Conservation (phyloP, 2,329 filamentous ascomycete species). For the Fusarium agapanthi region DNA sequence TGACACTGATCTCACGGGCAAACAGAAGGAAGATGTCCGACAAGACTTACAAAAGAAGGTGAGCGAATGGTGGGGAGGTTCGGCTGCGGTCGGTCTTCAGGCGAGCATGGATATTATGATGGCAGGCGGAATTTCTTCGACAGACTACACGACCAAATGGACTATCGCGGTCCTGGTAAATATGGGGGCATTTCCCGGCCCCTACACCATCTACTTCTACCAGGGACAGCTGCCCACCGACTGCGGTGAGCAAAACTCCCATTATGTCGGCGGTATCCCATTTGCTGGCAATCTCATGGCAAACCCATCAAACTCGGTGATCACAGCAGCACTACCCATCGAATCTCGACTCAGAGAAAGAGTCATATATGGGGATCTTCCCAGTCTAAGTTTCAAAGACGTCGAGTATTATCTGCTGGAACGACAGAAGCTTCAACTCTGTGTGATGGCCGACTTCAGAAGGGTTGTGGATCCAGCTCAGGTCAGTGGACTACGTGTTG, state of each 20-base stretch:
- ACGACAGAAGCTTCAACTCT: slow-evolving; percentile 46
- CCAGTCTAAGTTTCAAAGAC: neutral
- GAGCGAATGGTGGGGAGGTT: slow-evolving; percentile 57
- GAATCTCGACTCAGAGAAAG: neutral
- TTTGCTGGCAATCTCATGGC: neutral
- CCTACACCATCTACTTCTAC: neutral
- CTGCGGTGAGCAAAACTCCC: neutral
- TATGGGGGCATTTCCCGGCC: neutral
- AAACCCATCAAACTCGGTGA: neutral
- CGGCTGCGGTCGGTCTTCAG: slow-evolving; percentile 42
- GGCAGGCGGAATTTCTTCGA: slow-evolving; percentile 31
- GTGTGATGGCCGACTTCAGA: slow-evolving; percentile 42
- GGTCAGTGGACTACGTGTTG: slow-evolving; percentile 45
- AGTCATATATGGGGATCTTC: neutral
- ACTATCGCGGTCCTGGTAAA: slow-evolving; percentile 53
- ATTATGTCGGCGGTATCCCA: neutral
- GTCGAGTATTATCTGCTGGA: slow-evolving; percentile 54
- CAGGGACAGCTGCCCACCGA: neutral
- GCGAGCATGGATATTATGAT: neutral
- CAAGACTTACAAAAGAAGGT: slow-evolving; percentile 55
- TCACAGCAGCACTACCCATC: neutral
- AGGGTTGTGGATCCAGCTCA: slow-evolving; percentile 35
- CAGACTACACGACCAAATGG: slow-evolving; percentile 67
- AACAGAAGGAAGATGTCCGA: slow-evolving; percentile 40
- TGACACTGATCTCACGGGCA: slow-evolving; percentile 56